phyloP scores from a whole-genome alignment of 2,329 filamentous ascomycete genomes.

The Fusarium armeniacum region DNA sequence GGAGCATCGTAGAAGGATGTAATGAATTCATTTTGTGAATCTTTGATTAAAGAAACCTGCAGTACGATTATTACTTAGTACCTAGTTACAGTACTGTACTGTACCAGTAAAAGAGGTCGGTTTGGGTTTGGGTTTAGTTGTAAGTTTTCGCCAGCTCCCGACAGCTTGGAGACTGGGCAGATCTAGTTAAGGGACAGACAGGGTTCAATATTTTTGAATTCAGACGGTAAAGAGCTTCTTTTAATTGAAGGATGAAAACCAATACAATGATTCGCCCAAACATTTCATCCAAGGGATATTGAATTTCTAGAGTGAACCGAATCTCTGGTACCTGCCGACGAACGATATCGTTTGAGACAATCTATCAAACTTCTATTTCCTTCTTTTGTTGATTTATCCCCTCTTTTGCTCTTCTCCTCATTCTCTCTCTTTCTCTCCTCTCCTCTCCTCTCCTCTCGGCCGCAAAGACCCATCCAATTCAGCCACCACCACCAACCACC shows the following conservation, averaged over 20 bases:
- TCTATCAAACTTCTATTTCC: not conserved
- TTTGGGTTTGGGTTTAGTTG: not conserved
- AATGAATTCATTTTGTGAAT: not conserved
- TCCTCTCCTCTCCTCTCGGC: not conserved
- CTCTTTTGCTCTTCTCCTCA: too few relatives aligned
- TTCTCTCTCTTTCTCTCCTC: not conserved
- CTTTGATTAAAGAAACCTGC: not conserved
- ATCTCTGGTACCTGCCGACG: not conserved
- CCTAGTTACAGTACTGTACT: too few relatives aligned
- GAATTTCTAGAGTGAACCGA: conserved; percentile 7
- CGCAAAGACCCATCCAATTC: not conserved
- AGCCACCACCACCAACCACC: not conserved
- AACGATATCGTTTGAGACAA: conserved; percentile 1
- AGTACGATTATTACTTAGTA: too few relatives aligned
- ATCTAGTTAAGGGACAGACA: conserved; percentile 1
- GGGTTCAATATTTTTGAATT: conserved; percentile 5
- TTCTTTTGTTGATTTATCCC: not conserved
- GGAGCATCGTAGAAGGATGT: too few relatives aligned
- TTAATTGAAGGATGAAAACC: conserved; percentile 1
- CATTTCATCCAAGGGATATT: not conserved
- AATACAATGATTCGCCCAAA: not conserved
- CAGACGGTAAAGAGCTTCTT: conserved; percentile 5
- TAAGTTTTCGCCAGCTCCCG: conserved; percentile 10
- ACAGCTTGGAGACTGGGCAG: conserved; percentile 8
- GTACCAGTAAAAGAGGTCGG: not conserved